Base-by-base conservation (phyloP, 2,329 filamentous ascomycete genomes). In the Cladobotryum protrusum region DNA sequence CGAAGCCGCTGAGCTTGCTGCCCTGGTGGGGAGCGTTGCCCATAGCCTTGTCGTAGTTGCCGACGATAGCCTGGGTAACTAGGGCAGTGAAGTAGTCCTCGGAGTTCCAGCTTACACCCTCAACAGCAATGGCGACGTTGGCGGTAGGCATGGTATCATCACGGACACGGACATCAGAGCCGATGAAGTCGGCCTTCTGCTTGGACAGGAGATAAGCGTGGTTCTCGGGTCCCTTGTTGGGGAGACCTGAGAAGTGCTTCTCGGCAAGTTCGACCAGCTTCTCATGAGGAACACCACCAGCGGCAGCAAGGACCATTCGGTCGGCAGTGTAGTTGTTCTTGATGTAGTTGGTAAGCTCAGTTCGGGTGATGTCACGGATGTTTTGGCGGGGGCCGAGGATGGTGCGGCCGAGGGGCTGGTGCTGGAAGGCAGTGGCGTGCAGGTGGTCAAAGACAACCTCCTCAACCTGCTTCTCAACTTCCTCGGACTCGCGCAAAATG, bases 271-370 rank as follows among this genome's bases (percentile, higher is more conserved):
- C 86, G 64, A 99, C 93, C 54, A 99, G 85, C 76, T 96, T 81
- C 68, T 91, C 81, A 75, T 99, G 93, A 59, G 92, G 89, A 58
- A 99, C 79, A 63, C 93, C 93, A 72, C 93, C 93, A 59, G 93
- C 86, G 68, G 91, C 91, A 61, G 96, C 93, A 43, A 99, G 86
- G 58, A 99, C 92, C 92, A 99, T 99, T 72, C 95, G 91, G 77
- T 99, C 93, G 59, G 93, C 92, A 52, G 91, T 96, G 82, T 99
- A 99, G 83, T 99, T 99, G 76, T 83, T 93, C 82, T 95, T 96
- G 82, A 99, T 97, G 78, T 99, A 99, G 78, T 87, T 87, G 71
- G 79, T 77, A 61, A 99, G 81, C 73, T 99, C 92, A 64, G 89
- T 83, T 65, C 90, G 86, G 72, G 87, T 86, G 75, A 99, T 99